These are phyloP conservation scores for Penicillium lividum DNA, from an alignment of 495 filamentous ascomycete genomes.

Conservation along the genomic window DNA sequence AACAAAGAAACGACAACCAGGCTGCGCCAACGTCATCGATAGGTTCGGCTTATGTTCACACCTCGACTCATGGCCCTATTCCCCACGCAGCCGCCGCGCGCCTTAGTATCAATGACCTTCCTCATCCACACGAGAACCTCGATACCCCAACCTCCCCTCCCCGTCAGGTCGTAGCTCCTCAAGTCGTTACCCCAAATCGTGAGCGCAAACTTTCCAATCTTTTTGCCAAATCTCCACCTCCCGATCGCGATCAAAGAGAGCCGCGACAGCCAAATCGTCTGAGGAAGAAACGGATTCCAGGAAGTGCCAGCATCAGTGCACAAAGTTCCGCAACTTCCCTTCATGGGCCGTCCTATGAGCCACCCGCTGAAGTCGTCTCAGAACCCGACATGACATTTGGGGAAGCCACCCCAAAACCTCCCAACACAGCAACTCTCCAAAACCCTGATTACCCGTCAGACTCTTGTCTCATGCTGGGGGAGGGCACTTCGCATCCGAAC, in stretches of 20 bases:
- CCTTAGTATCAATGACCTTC: constrained; percentile 24
- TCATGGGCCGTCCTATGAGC: constrained; percentile 39
- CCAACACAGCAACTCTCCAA: constrained; percentile 26
- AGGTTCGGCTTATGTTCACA: constrained; percentile 32
- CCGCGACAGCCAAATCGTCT: constrained; percentile 76
- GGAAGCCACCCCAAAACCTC: constrained; percentile 36
- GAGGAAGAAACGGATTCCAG: constrained; percentile 75
- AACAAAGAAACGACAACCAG: constrained; percentile 6
- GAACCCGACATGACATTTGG: constrained; percentile 29
- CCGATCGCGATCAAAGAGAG: constrained; percentile 56
- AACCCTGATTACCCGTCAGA: constrained; percentile 26
- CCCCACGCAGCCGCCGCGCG: constrained; percentile 24
- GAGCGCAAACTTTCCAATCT: constrained; percentile 69
- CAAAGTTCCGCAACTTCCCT: constrained; percentile 83
- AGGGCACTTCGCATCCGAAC: constrained; percentile 18
- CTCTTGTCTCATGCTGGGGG: constrained; percentile 20
- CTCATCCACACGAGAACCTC: constrained; percentile 49
- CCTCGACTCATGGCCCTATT: constrained; percentile 41
- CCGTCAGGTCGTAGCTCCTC: constrained; percentile 35
- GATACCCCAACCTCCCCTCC: constrained; percentile 40
- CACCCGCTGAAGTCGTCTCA: constrained; percentile 12
- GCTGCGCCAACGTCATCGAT: constrained; percentile 12
- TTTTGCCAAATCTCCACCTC: constrained; percentile 65
- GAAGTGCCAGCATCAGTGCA: constrained; percentile 75
- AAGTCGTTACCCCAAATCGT: constrained; percentile 62